Evolutionary conservation across 2,329 filamentous ascomycete genomes (phyloP), one percentile per base, ranked within the genome.

Genomic region (Cladophialophora bantiana): DNA sequence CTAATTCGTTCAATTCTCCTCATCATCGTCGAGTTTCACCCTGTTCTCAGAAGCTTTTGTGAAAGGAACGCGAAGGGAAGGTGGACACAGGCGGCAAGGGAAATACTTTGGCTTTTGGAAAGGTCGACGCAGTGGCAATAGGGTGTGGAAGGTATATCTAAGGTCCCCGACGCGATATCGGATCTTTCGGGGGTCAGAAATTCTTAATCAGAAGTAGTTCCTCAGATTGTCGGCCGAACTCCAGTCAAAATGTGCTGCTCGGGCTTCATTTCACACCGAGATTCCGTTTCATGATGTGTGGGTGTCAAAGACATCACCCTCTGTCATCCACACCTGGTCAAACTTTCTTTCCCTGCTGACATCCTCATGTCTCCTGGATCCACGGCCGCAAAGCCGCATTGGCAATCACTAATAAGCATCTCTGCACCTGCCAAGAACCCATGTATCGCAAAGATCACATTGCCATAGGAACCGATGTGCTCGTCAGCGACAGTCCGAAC

Each of bases 401-500:
- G 40, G 12, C 40, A 42, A 42, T 42, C 40, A 12, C 4, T n/a
- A 34, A n/a, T 35, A 56, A 34, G 34, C 53, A 10, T 18, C 7
- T 50, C 32, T 59, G 42, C 62, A 68, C 52, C 57, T 48, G 20
- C 26, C 20, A 42, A 62, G 65, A 18, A 68, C 52, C 4, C 45
- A 18, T 34, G 31, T 61, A 7, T 31, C 34, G 53, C 66, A 62
- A 13, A n/a, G 31, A 48, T 61, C 58, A 48, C 66, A 68, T 31
- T 35, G 18, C 66, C 66, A 68, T 12, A 68, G 35, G 31, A 64
- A 68, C 2, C 31, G 4, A 15, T 54, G 18, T n/a, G 65, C 54
- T n/a, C 15, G 31, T 52, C 64, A 68, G 60, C 36, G 40, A 35
- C 65, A 65, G 36, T 72, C 61, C 12, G 59, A 34, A 42, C 68